A percentile compares a stretch with the other conserved stretches of the same genome.
Conservation (phyloP, 2,329 filamentous ascomycete species). For the Aureobasidium mangrovei region DNA sequence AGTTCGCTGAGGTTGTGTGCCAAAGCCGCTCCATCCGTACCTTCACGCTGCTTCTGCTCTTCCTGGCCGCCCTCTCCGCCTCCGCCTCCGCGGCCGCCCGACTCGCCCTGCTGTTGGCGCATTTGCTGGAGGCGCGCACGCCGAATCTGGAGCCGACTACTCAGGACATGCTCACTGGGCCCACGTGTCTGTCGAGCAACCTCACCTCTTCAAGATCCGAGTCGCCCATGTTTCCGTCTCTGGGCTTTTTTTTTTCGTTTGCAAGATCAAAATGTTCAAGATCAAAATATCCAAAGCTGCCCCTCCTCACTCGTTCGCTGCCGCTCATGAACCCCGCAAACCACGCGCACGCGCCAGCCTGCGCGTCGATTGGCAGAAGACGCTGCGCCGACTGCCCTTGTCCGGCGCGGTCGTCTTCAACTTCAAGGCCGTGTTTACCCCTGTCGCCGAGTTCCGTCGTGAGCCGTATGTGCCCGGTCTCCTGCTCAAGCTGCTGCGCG, state of each 20-base stretch:
- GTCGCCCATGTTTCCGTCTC: constrained; percentile 46
- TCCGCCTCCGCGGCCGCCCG: constrained; percentile 38
- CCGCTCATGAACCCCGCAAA: constrained; percentile 47
- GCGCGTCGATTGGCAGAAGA: constrained; percentile 76
- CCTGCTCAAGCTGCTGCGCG: constrained; percentile 57
- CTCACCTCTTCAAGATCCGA: constrained; percentile 55
- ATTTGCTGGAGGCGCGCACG: constrained; percentile 90
- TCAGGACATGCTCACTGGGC: constrained; percentile 4
- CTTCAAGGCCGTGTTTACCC: constrained; percentile 80
- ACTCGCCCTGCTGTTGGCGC: constrained; percentile 56
- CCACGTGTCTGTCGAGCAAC: not conserved
- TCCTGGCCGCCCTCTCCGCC: constrained; percentile 43
- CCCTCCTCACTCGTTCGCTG: not conserved
- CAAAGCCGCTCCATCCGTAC: not conserved
- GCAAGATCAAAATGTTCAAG: not conserved
- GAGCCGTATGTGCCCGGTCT: constrained; percentile 67
- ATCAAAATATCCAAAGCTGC: constrained; percentile 42
- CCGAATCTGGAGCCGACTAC: constrained; percentile 55
- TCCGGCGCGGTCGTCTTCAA: constrained; percentile 74
- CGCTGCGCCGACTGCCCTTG: constrained; percentile 66
- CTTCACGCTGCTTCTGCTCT: constrained; percentile 50
- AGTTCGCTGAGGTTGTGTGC: not conserved
- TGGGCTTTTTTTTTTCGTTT: not conserved
- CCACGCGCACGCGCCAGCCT: constrained; percentile 53
- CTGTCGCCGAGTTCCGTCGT: constrained; percentile 56